phyloP scores from a whole-genome alignment of 139 green algal species.

The Chlamydomonas asymmetrica region DNA sequence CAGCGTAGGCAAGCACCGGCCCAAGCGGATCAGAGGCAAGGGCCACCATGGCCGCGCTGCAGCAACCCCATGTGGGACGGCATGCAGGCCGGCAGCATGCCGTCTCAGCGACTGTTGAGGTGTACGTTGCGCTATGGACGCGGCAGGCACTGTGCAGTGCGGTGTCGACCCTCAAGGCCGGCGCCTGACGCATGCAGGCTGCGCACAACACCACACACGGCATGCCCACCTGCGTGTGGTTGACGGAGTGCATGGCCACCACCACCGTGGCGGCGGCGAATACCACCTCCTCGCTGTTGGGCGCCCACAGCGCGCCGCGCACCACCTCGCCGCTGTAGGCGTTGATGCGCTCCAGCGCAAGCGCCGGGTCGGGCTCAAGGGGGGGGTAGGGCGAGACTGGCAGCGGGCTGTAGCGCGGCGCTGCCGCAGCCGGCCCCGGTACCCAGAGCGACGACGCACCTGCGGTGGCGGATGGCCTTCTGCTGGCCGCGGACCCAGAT shows the following conservation, averaged over 20 bases:
- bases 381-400: no score
- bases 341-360: constrained; percentile 57
- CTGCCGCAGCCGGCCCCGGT: no score
- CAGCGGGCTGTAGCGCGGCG: no score
- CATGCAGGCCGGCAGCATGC: background rate
- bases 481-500: no score
- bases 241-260: constrained; percentile 52
- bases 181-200: constrained; percentile 4
- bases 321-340: constrained; percentile 64
- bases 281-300: constrained; percentile 56
- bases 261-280: constrained; percentile 58
- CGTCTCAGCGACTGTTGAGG: background rate
- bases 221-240: background rate
- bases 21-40: no score
- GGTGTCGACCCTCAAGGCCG: background rate
- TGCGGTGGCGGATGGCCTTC: no score
- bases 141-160: no score
- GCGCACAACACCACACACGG: constrained; percentile 3
- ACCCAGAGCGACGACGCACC: no score
- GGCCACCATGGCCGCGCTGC: no score
- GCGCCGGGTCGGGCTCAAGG: constrained; percentile 35
- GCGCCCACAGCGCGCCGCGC: constrained; percentile 49
- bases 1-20: no score
- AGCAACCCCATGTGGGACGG: background rate
- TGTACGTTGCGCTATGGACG: no score